These are phyloP conservation scores for Alternaria dauci DNA, from an alignment of 2,329 filamentous ascomycete species.

Conservation along the genomic window DNA sequence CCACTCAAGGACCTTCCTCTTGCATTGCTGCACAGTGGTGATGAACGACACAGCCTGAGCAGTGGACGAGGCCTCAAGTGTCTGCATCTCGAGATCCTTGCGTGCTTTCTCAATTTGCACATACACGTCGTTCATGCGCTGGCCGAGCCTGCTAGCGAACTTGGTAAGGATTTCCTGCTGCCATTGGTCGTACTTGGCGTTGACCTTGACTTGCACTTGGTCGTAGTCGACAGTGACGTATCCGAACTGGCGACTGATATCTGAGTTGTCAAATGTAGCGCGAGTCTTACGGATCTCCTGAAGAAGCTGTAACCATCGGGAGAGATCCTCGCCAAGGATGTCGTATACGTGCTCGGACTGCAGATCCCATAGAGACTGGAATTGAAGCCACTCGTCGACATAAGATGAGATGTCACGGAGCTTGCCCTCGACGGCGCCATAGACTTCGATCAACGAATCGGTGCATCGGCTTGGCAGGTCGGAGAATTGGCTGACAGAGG, in stretches of 20 bases:
- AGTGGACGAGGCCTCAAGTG: slow-evolving; percentile 91
- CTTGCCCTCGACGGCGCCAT: slow-evolving; percentile 83
- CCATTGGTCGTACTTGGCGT: slow-evolving; percentile 99
- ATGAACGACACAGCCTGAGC: slow-evolving; percentile 98
- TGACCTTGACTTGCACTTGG: slow-evolving; percentile 98
- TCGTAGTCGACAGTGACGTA: slow-evolving; percentile 97
- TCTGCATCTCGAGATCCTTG: slow-evolving; percentile 88
- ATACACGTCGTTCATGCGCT: slow-evolving; percentile 90
- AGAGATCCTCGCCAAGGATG: slow-evolving; percentile 86
- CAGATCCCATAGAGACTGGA: slow-evolving; percentile 97
- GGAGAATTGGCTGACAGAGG: slow-evolving; percentile 75
- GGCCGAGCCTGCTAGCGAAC: slow-evolving; percentile 88
- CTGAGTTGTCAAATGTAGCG: slow-evolving; percentile 95
- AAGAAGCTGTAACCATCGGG: slow-evolving; percentile 92
- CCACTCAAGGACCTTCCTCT: slow-evolving; percentile 92
- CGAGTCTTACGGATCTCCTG: slow-evolving; percentile 96
- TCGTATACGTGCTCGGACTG: slow-evolving; percentile 96
- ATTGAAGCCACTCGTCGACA: slow-evolving; percentile 97
- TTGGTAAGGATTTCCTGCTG: slow-evolving; percentile 96
- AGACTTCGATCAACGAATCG: slow-evolving; percentile 78
- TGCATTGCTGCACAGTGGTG: slow-evolving; percentile 95
- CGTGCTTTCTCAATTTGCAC: slow-evolving; percentile 90
- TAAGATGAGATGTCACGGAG: slow-evolving; percentile 81
- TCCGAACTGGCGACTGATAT: slow-evolving; percentile 90
- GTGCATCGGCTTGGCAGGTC: slow-evolving; percentile 86